Percentiles rank a stretch among this genome's conserved stretches.
phyloP scores from a whole-genome alignment of 225 moss, liverwort and hornwort species.

The Marchantia polymorpha region DNA sequence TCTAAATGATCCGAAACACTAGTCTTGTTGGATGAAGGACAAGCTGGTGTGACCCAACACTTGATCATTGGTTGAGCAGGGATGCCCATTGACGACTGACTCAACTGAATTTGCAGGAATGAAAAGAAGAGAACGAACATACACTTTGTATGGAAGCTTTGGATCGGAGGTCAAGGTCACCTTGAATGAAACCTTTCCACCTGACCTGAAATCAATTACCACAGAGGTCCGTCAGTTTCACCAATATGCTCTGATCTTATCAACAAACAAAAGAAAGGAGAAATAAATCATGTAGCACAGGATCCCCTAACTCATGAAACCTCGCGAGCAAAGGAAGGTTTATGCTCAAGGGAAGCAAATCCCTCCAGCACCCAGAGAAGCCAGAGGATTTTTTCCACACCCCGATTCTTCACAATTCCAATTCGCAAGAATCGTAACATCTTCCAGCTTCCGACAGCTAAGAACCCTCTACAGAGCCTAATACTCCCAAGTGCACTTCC shows the following conservation, averaged over 20 bases:
- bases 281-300: too few relatives aligned
- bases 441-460: background rate
- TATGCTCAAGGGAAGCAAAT: background rate
- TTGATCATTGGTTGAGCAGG: too few relatives aligned
- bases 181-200: conserved; percentile 98
- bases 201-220: conserved; percentile 56
- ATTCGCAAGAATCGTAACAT: background rate
- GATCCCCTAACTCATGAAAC: background rate
- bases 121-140: conserved; percentile 19
- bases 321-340: too few relatives aligned
- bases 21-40: too few relatives aligned
- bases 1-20: too few relatives aligned
- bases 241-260: background rate
- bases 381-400: background rate
- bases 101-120: background rate
- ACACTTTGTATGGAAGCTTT: conserved; percentile 99
- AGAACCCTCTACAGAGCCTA: background rate
- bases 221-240: background rate
- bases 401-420: background rate
- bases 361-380: background rate
- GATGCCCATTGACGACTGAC: background rate
- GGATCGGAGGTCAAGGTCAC: conserved; percentile 97
- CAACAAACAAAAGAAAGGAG: too few relatives aligned
- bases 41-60: too few relatives aligned
- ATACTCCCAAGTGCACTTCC: background rate